Percentiles rank a stretch among this genome's conserved stretches.
phyloP scores from a whole-genome alignment of 305 asterid genomes.

The Fraxinus greggii region DNA sequence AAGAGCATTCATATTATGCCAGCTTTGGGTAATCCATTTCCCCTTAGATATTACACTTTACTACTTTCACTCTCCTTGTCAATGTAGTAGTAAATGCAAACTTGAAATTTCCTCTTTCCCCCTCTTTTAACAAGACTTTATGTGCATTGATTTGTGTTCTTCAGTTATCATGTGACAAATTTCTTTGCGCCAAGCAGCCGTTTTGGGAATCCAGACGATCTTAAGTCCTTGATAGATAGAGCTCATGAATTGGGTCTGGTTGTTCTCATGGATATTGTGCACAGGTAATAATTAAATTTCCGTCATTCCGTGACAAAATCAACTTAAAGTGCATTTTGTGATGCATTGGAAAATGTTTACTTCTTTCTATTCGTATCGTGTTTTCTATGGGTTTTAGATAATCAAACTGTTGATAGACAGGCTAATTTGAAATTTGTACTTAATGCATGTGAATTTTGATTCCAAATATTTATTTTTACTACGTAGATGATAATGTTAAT shows the following conservation, averaged over 20 bases:
- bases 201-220: conserved; percentile 96
- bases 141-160: conserved; percentile 25
- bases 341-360: conserved; percentile 15
- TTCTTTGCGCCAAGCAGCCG: conserved; percentile 99
- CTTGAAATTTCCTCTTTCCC: conserved; percentile 13
- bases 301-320: conserved; percentile 6
- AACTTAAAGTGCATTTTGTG: conserved; percentile 2
- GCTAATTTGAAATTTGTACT: background rate
- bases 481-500: background rate
- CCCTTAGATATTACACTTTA: conserved; percentile 9
- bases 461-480: background rate
- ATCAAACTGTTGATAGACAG: background rate
- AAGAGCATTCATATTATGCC: conserved; percentile 99
- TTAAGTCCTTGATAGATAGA: conserved; percentile 90
- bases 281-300: conserved; percentile 57
- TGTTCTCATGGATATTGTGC: conserved; percentile 99
- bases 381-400: conserved; percentile 13
- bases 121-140: conserved; percentile 30
- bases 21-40: conserved; percentile 79
- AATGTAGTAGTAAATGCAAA: conserved; percentile 3
- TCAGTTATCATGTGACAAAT: conserved; percentile 96
- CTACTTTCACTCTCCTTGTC: background rate
- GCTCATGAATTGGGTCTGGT: conserved; percentile 95
- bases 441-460: conserved; percentile 2
- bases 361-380: conserved; percentile 4